A percentile compares a stretch with the other conserved stretches of the same genome.
Evolutionary conservation across 352 stramenopile species (phyloP).

Genomic region (Phytophthora sansomeana): DNA sequence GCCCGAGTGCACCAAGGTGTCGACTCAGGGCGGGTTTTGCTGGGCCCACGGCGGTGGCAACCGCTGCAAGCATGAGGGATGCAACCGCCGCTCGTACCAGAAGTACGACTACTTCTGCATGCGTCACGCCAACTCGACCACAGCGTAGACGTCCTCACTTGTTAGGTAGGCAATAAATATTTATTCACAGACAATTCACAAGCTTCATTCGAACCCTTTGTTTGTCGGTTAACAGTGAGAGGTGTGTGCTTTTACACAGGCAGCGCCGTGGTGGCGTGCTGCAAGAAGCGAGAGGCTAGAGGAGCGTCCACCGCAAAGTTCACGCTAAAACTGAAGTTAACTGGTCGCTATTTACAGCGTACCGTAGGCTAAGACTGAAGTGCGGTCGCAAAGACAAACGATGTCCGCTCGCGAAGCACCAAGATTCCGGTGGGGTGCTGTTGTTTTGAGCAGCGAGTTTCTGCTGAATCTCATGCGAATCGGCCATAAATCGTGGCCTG

Average conservation of each 20-base stretch:
- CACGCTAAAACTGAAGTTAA: conserved; percentile 20
- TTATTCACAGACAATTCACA: conserved; percentile 29
- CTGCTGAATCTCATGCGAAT: not conserved
- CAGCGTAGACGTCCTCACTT: conserved; percentile 8
- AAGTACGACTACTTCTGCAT: conserved; percentile 75
- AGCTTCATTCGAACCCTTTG: not conserved
- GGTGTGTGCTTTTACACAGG: too few relatives aligned
- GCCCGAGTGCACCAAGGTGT: conserved; percentile 66
- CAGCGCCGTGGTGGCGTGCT: too few relatives aligned
- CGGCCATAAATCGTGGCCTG: conserved; percentile 9
- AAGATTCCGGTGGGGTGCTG: conserved; percentile 20
- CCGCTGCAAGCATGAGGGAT: conserved; percentile 63
- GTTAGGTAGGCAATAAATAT: conserved; percentile 6
- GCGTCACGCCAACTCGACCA: conserved; percentile 42
- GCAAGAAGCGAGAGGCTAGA: too few relatives aligned
- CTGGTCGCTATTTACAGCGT: too few relatives aligned
- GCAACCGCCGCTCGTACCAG: conserved; percentile 69
- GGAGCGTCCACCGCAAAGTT: not conserved
- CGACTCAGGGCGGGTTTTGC: conserved; percentile 72
- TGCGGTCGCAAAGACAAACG: conserved; percentile 16
- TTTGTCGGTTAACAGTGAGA: not conserved
- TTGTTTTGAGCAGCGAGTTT: conserved; percentile 16
- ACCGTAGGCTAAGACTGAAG: conserved; percentile 15
- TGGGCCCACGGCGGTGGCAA: conserved; percentile 79
- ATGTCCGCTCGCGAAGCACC: conserved; percentile 15